A percentile compares a stretch with the other conserved stretches of the same genome.
phyloP scores from a whole-genome alignment of 495 filamentous ascomycete genomes.

The Bryoglossum gracile region DNA sequence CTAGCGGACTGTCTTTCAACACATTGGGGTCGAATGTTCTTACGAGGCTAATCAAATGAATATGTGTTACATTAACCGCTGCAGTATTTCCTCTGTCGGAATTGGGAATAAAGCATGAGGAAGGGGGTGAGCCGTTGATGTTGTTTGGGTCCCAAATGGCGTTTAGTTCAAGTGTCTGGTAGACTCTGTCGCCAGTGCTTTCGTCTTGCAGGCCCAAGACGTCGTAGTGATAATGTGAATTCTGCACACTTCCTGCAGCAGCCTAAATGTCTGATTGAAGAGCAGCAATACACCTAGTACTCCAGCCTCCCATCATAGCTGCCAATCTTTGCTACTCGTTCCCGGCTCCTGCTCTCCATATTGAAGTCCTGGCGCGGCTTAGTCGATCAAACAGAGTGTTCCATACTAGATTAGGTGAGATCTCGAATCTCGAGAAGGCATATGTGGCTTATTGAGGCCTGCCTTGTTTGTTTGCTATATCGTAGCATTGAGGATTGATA shows the following conservation, averaged over 20 bases:
- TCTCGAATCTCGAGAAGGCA: no score
- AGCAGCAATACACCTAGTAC: neutral
- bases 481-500: slow-evolving; percentile 5
- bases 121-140: slow-evolving; percentile 28
- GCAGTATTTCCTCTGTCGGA: slow-evolving; percentile 31
- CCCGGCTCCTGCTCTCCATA: slow-evolving; percentile 6
- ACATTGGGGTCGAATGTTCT: slow-evolving; percentile 55
- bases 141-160: slow-evolving; percentile 51
- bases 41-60: slow-evolving; percentile 64
- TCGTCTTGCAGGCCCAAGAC: slow-evolving; percentile 47
- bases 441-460: no score
- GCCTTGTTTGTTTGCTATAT: slow-evolving; percentile 13
- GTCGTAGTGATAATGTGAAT: slow-evolving; percentile 57
- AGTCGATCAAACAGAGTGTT: slow-evolving; percentile 10
- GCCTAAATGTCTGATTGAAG: slow-evolving; percentile 8
- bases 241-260: slow-evolving; percentile 26
- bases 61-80: slow-evolving; percentile 43
- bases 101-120: slow-evolving; percentile 43
- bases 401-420: slow-evolving; percentile 1
- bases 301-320: neutral
- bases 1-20: slow-evolving; percentile 32
- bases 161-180: slow-evolving; percentile 55
- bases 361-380: slow-evolving; percentile 11
- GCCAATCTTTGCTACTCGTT: slow-evolving; percentile 6
- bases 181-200: slow-evolving; percentile 45